Conservation (phyloP, 2,329 filamentous ascomycete genomes). For the Conoideocrella luteorostrata region DNA sequence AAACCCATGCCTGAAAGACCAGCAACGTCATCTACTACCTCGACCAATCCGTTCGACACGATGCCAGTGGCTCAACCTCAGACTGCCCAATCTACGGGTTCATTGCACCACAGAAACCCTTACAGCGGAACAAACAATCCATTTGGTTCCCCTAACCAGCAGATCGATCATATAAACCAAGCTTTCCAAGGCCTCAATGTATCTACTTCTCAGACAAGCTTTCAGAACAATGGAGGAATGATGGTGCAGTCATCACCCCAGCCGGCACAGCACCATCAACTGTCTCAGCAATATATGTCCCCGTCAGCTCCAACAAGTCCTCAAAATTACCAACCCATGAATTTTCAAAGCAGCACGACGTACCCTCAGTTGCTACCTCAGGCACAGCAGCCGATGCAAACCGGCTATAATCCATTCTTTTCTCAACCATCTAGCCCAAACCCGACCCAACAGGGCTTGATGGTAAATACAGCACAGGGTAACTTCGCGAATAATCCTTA, state of each 20-base stretch:
- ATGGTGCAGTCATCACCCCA: neutral
- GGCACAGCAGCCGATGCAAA: slow-evolving; percentile 29
- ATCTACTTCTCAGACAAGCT: slow-evolving; percentile 44
- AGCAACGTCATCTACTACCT: slow-evolving; percentile 37
- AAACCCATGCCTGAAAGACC: slow-evolving; percentile 25
- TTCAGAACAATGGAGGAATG: slow-evolving; percentile 64
- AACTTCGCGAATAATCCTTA: slow-evolving; percentile 41
- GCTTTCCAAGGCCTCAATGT: slow-evolving; percentile 73
- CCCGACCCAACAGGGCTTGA: slow-evolving; percentile 29
- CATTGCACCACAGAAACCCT: slow-evolving; percentile 50
- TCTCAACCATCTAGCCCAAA: slow-evolving; percentile 26
- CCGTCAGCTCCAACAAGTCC: slow-evolving; percentile 35
- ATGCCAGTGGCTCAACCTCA: slow-evolving; percentile 49
- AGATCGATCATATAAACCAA: slow-evolving; percentile 47
- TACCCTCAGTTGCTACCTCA: slow-evolving; percentile 32
- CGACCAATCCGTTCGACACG: slow-evolving; percentile 64
- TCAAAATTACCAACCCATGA: slow-evolving; percentile 32
- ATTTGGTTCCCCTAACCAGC: slow-evolving; percentile 49
- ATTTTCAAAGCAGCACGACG: slow-evolving; percentile 36
- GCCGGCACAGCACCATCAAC: slow-evolving; percentile 24
- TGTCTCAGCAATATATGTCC: slow-evolving; percentile 34
- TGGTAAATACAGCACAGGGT: slow-evolving; percentile 33
- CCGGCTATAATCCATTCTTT: slow-evolving; percentile 49
- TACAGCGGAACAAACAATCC: slow-evolving; percentile 60
- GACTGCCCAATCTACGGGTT: slow-evolving; percentile 60